Evolutionary conservation across 176 grass and related monocot species (phyloP).

Genomic region (Sorghum bicolor): DNA sequence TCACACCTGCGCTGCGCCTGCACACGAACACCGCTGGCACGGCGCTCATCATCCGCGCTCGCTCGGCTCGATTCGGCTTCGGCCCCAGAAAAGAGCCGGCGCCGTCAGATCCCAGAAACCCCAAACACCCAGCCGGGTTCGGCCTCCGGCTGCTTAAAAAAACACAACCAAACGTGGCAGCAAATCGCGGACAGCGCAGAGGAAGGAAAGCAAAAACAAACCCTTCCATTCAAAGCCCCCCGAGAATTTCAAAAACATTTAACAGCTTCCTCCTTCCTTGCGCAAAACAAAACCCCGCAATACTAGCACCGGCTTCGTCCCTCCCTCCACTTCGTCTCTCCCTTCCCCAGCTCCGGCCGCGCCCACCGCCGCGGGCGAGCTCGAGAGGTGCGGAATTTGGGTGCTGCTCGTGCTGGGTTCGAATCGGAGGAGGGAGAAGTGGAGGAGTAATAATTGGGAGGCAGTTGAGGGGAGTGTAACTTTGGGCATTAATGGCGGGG

Average conservation of each 20-base stretch:
- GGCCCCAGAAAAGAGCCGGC: background rate
- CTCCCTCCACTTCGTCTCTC: background rate
- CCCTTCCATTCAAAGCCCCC: conserved; percentile 4
- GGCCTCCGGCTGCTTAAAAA: background rate
- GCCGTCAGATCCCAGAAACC: background rate
- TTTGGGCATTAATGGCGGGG: conserved; percentile 57
- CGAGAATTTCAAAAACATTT: conserved; percentile 34
- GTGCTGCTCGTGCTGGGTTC: background rate
- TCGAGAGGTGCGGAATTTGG: background rate
- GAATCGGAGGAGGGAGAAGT: conserved; percentile 19
- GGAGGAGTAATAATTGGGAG: conserved; percentile 44
- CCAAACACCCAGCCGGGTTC: background rate
- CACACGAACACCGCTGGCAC: background rate
- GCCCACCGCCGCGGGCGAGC: background rate
- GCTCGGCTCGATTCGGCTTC: background rate
- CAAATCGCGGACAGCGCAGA: background rate
- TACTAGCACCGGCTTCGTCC: conserved; percentile 13
- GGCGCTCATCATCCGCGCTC: background rate
- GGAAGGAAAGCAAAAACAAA: background rate
- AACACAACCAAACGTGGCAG: conserved; percentile 5
- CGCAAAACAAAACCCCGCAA: conserved; percentile 24
- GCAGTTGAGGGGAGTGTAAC: conserved; percentile 50
- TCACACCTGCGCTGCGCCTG: background rate
- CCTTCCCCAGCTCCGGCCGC: conserved; percentile 46
- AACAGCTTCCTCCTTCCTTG: conserved; percentile 18